phyloP scores from a whole-genome alignment of 768 basidiomycete species.

The Lentinula sp. region DNA sequence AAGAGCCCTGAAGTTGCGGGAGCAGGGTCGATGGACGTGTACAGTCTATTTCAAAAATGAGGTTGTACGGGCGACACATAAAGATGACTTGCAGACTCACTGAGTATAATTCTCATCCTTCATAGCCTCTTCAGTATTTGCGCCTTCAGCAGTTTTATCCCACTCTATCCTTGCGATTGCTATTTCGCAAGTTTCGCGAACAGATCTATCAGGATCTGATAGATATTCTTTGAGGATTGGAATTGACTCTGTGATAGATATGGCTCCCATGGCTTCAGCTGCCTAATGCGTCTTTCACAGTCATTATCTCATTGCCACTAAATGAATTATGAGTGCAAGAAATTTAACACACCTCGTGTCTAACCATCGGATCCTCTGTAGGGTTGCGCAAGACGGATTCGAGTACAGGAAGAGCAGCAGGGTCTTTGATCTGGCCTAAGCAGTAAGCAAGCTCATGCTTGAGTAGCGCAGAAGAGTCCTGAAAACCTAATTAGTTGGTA shows the following conservation, averaged over 20 bases:
- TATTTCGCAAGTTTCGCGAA: slow-evolving; percentile 96
- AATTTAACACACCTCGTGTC: slow-evolving; percentile 72
- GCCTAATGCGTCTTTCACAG: slow-evolving; percentile 44
- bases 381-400: slow-evolving; percentile 67
- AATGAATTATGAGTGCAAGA: not conserved
- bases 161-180: slow-evolving; percentile 93
- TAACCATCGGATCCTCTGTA: slow-evolving; percentile 88
- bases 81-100: slow-evolving; percentile 23
- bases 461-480: slow-evolving; percentile 81
- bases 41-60: slow-evolving; percentile 36
- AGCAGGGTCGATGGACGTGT: slow-evolving; percentile 86
- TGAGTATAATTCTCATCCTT: slow-evolving; percentile 25
- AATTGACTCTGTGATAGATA: slow-evolving; percentile 62
- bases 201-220: slow-evolving; percentile 62
- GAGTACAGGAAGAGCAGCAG: slow-evolving; percentile 70
- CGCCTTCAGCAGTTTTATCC: slow-evolving; percentile 77
- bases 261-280: slow-evolving; percentile 98
- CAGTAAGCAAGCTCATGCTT: slow-evolving; percentile 98
- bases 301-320: slow-evolving; percentile 8
- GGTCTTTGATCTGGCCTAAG: slow-evolving; percentile 82
- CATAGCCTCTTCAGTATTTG: slow-evolving; percentile 30
- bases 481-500: slow-evolving; percentile 50
- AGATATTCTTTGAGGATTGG: slow-evolving; percentile 68
- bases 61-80: too few species aligned
- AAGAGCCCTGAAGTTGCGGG: slow-evolving; percentile 68